Conservation (phyloP, 1,139 yeast species). For the Saccharomycopsis crataegensis region DNA sequence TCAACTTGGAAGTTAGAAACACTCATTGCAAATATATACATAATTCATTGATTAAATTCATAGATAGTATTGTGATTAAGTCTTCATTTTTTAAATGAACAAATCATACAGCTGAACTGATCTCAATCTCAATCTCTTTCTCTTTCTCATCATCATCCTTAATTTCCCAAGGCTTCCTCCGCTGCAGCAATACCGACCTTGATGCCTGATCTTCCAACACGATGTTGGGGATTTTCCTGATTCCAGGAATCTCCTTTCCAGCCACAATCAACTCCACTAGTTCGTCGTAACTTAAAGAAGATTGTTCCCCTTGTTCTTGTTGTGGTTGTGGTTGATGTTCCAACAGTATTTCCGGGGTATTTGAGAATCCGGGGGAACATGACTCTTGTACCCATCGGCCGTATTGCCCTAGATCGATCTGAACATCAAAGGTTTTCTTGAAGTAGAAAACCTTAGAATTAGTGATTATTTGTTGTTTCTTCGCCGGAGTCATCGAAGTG, state of each 20-base stretch:
- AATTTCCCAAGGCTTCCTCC: constrained; percentile 17
- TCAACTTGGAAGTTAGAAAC: no score
- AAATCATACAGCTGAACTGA: no score
- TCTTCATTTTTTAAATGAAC: no score
- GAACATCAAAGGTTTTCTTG: constrained; percentile 1
- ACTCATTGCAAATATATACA: no score
- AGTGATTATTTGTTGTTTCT: background rate
- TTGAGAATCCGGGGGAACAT: background rate
- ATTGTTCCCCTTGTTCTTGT: background rate
- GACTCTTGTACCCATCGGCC: constrained; percentile 6
- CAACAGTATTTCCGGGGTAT: background rate
- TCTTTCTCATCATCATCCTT: no score
- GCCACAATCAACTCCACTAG: constrained; percentile 14
- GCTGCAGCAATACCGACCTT: background rate
- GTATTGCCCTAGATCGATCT: constrained; percentile 4
- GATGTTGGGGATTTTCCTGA: constrained; percentile 11
- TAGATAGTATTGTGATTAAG: no score
- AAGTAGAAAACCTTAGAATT: constrained; percentile 9
- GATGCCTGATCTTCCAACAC: constrained; percentile 9
- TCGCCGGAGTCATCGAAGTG: background rate
- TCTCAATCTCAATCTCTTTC: no score
- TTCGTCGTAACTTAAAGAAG: constrained; percentile 11
- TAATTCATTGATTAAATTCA: no score
- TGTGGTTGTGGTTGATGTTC: background rate
- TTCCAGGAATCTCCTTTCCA: constrained; percentile 18